Evolutionary conservation across 2,329 filamentous ascomycete genomes (phyloP).

Genomic region (Grosmannia serpens): DNA sequence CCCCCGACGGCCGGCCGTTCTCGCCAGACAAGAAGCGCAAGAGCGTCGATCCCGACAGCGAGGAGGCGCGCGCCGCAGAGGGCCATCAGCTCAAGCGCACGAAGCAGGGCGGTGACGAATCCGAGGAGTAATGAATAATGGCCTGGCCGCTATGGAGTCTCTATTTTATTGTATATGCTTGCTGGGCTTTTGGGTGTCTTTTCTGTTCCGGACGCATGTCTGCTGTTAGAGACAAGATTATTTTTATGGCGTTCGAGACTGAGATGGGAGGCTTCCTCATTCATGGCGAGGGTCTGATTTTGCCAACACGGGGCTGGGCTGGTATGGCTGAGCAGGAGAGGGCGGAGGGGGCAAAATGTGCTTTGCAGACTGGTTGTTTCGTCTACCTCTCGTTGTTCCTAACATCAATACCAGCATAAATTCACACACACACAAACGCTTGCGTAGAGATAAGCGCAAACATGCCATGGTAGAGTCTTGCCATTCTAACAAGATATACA

Average conservation of each 20-base stretch:
- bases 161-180: neutral
- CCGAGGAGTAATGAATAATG: slow-evolving; percentile 11
- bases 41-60: slow-evolving; percentile 15
- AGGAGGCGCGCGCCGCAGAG: slow-evolving; percentile 10
- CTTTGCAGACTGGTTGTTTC: neutral
- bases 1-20: slow-evolving; percentile 2
- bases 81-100: slow-evolving; percentile 11
- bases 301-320: neutral
- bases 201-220: no score
- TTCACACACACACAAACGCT: neutral
- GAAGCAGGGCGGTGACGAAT: slow-evolving; percentile 12
- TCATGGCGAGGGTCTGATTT: neutral
- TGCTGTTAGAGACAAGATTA: neutral
- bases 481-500: neutral
- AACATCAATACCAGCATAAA: neutral
- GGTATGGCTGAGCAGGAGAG: neutral
- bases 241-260: neutral
- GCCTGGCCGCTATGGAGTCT: neutral
- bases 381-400: no score
- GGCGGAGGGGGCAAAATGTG: neutral
- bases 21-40: slow-evolving; percentile 20
- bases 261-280: neutral
- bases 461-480: neutral
- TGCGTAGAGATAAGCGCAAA: neutral
- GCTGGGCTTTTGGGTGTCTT: neutral